A percentile compares a stretch with the other conserved stretches of the same genome.
Evolutionary conservation across 192 early-diverging fungal species (phyloP).

Genomic region (Coemansia sp.): DNA sequence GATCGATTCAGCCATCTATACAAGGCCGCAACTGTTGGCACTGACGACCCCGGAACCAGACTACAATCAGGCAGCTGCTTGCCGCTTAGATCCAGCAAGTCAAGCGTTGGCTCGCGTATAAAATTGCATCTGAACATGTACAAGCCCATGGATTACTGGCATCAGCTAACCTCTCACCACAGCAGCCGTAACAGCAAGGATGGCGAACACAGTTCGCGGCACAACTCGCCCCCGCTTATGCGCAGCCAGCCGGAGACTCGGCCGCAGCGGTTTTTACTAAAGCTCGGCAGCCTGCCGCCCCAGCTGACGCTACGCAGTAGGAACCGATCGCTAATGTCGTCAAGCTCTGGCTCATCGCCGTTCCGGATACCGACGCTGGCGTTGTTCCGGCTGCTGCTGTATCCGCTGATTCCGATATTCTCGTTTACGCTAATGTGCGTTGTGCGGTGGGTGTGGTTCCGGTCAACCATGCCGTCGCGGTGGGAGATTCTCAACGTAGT

Average conservation of each 20-base stretch:
- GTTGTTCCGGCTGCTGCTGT: slow-evolving; percentile 34
- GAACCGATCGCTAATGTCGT: slow-evolving; percentile 15
- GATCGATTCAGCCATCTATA: neutral
- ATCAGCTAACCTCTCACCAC: neutral
- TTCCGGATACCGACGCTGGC: slow-evolving; percentile 44
- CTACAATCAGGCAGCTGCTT: neutral
- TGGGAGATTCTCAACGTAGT: slow-evolving; percentile 41
- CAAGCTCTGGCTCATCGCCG: slow-evolving; percentile 9
- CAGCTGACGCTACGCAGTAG: slow-evolving; percentile 12
- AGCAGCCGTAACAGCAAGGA: neutral
- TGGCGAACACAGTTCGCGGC: neutral
- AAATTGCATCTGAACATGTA: neutral
- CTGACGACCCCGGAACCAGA: neutral
- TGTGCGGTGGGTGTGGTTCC: slow-evolving; percentile 48
- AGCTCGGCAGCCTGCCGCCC: slow-evolving; percentile 14
- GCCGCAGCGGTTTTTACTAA: slow-evolving; percentile 7
- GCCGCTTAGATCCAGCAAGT: neutral
- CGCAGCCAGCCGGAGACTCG: neutral
- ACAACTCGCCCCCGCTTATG: too few relatives aligned
- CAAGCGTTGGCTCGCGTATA: neutral
- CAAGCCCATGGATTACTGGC: neutral
- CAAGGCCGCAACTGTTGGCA: neutral
- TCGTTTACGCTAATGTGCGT: slow-evolving; percentile 50
- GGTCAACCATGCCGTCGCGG: slow-evolving; percentile 38
- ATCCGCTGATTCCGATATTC: slow-evolving; percentile 44